phyloP scores from a whole-genome alignment of 2,329 filamentous ascomycete species.

The Aspergillus arachidicola region DNA sequence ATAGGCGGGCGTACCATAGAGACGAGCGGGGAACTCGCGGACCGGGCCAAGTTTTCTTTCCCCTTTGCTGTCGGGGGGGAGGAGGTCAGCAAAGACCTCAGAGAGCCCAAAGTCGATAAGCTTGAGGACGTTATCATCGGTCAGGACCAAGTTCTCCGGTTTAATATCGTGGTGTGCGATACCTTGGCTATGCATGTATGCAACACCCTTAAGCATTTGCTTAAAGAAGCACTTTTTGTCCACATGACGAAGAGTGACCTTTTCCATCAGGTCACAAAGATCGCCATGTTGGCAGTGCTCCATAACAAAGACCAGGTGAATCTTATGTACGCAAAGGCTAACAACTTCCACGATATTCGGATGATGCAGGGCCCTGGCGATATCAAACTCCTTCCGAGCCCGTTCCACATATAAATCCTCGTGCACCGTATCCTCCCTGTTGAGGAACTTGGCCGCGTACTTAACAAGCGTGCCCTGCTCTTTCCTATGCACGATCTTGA shows the following conservation, averaged over 20 bases:
- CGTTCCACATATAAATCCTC: slow-evolving; percentile 79
- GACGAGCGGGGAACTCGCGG: background rate
- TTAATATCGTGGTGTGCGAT: slow-evolving; percentile 93
- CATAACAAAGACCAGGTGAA: slow-evolving; percentile 89
- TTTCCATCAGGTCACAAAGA: slow-evolving; percentile 73
- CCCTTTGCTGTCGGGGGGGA: background rate
- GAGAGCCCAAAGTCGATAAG: slow-evolving; percentile 92
- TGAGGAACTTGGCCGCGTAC: slow-evolving; percentile 87
- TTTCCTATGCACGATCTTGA: slow-evolving; percentile 73
- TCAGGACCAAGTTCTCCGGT: slow-evolving; percentile 81
- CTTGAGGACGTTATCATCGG: slow-evolving; percentile 78
- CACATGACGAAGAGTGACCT: slow-evolving; percentile 66
- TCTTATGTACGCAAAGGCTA: slow-evolving; percentile 72
- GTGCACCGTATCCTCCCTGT: slow-evolving; percentile 68
- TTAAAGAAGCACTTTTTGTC: slow-evolving; percentile 87
- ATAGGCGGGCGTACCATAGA: slow-evolving; percentile 64
- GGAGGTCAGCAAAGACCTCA: slow-evolving; percentile 73
- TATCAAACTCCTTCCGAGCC: slow-evolving; percentile 88
- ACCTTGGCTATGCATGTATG: slow-evolving; percentile 79
- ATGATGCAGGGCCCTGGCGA: slow-evolving; percentile 81
- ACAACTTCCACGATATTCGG: slow-evolving; percentile 85
- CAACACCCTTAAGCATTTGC: slow-evolving; percentile 79
- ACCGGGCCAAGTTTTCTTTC: background rate
- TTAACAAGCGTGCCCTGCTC: slow-evolving; percentile 36
- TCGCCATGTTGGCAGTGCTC: slow-evolving; percentile 86